A percentile compares a stretch with the other conserved stretches of the same genome.
These are phyloP conservation scores for Lepiota venenata DNA, from an alignment of 768 basidiomycete species.

Conservation along the genomic window DNA sequence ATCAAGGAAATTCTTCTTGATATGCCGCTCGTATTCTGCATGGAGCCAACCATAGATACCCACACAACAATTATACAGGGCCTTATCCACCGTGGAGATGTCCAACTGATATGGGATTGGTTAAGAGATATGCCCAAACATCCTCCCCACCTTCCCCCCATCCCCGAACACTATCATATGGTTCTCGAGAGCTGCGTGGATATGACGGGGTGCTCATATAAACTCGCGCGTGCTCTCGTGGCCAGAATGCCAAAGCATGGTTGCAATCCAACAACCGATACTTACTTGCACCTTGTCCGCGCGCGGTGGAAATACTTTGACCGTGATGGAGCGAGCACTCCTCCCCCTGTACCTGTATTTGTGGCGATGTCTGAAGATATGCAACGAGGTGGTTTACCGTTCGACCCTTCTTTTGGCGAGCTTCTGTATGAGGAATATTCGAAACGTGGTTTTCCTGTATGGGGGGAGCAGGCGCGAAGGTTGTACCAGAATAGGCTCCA, in stretches of 20 bases:
- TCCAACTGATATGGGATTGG: conserved; percentile 45
- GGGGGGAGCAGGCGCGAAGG: conserved; percentile 34
- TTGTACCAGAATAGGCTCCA: conserved; percentile 27
- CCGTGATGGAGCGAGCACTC: conserved; percentile 25
- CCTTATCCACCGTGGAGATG: conserved; percentile 41
- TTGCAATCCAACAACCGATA: conserved; percentile 39
- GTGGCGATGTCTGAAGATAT: conserved; percentile 44
- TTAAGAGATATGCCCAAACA: conserved; percentile 49
- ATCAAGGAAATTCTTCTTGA: conserved; percentile 51
- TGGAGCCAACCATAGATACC: conserved; percentile 40
- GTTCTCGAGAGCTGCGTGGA: conserved; percentile 40
- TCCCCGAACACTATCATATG: conserved; percentile 51
- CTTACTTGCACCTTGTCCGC: conserved; percentile 47
- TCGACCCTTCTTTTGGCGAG: conserved; percentile 37
- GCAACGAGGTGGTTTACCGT: conserved; percentile 38
- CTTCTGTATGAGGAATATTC: conserved; percentile 42
- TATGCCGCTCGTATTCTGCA: conserved; percentile 43
- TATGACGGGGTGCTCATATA: conserved; percentile 22
- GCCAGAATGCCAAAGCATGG: conserved; percentile 12
- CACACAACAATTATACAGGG: conserved; percentile 48
- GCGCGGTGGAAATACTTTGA: conserved; percentile 32
- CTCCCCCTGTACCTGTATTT: conserved; percentile 32
- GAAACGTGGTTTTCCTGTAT: conserved; percentile 29
- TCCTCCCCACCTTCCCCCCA: conserved; percentile 42
- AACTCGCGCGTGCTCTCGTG: conserved; percentile 24